These are phyloP conservation scores for Aplosporella prunicola DNA, from an alignment of 2,329 filamentous ascomycete species.

Conservation along the genomic window DNA sequence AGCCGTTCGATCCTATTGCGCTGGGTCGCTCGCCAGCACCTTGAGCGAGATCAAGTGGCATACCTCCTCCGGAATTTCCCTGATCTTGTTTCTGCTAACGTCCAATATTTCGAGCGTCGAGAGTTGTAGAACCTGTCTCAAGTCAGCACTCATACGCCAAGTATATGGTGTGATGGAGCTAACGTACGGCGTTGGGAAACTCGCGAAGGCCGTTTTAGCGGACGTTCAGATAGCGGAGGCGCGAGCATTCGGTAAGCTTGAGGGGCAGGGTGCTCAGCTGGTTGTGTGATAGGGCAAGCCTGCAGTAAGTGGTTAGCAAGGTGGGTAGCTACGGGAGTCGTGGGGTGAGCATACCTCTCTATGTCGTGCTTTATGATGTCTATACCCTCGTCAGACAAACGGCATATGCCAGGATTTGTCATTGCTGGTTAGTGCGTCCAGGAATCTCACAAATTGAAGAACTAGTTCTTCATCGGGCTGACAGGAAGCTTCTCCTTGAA, in stretches of 20 bases:
- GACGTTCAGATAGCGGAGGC: constrained; percentile 69
- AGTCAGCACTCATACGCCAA: constrained; percentile 17
- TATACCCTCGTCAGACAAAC: constrained; percentile 66
- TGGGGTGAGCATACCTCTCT: constrained; percentile 49
- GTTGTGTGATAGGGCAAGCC: constrained; percentile 74
- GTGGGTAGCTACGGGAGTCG: too few relatives aligned
- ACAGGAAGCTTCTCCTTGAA: constrained; percentile 68
- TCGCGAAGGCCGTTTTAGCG: constrained; percentile 63
- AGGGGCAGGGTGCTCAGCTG: constrained; percentile 57
- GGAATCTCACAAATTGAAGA: too few relatives aligned
- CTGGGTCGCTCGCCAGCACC: constrained; percentile 75
- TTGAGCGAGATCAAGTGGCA: constrained; percentile 75
- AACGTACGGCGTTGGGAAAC: constrained; percentile 55
- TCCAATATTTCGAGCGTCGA: constrained; percentile 86
- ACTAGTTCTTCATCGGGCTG: constrained; percentile 68
- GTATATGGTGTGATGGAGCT: constrained; percentile 3
- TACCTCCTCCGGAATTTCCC: constrained; percentile 67
- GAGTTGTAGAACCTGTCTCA: constrained; percentile 66
- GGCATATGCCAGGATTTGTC: too few relatives aligned
- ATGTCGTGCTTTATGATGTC: constrained; percentile 65
- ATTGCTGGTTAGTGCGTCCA: too few relatives aligned
- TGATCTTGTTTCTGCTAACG: constrained; percentile 78
- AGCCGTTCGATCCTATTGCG: constrained; percentile 80
- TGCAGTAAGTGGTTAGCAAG: constrained; percentile 30
- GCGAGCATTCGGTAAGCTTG: constrained; percentile 65